Conservation (phyloP, 2,329 filamentous ascomycete species). For the Fusarium caatingaense region DNA sequence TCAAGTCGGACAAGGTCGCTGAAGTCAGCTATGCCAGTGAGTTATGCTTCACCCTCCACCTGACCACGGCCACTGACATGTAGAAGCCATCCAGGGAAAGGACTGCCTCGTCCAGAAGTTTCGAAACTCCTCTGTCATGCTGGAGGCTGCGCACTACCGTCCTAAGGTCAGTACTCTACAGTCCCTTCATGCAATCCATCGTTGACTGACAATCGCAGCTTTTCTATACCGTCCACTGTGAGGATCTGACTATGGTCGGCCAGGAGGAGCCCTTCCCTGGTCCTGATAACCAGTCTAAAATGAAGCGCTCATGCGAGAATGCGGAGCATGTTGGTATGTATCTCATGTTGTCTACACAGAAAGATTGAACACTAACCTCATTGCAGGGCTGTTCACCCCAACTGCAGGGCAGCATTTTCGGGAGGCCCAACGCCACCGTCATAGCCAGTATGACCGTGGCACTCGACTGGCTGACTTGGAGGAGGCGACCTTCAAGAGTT, state of each 20-base stretch:
- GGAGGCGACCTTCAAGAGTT: constrained; percentile 65
- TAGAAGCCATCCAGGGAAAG: constrained; percentile 85
- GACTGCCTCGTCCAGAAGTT: constrained; percentile 95
- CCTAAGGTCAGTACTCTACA: constrained; percentile 73
- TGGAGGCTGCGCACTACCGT: constrained; percentile 82
- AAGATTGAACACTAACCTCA: not conserved
- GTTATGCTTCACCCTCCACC: constrained; percentile 47
- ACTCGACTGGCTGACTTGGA: constrained; percentile 77
- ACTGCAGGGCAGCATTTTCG: constrained; percentile 78
- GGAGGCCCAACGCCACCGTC: constrained; percentile 79
- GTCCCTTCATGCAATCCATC: no score
- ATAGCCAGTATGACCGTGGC: constrained; percentile 84
- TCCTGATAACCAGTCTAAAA: constrained; percentile 87
- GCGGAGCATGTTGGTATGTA: constrained; percentile 82
- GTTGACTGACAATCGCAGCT: constrained; percentile 52
- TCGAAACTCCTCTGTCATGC: constrained; percentile 95
- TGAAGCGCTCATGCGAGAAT: constrained; percentile 88
- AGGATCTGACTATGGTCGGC: constrained; percentile 67
- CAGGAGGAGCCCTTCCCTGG: constrained; percentile 80
- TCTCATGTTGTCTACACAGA: not conserved
- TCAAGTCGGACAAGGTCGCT: constrained; percentile 84
- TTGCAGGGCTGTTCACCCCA: constrained; percentile 81
- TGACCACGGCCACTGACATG: constrained; percentile 41
- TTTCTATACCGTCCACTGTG: constrained; percentile 63
- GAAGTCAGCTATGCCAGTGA: constrained; percentile 96